Conservation (phyloP, 2,329 filamentous ascomycete genomes). For the Neophaeococcomyces mojaviensis region DNA sequence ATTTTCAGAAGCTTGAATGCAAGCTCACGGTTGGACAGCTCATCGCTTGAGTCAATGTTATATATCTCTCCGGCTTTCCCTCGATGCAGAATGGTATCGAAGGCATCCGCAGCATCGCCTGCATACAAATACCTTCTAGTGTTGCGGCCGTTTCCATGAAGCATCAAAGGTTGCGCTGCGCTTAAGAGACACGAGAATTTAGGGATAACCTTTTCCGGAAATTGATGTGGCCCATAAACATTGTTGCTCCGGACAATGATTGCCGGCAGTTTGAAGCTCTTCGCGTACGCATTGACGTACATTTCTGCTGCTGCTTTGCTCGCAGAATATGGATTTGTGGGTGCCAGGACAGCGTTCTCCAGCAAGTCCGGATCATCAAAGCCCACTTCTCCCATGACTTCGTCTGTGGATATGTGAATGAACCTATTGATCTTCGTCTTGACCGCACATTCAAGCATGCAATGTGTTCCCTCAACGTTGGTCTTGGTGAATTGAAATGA, state of each 20-base stretch:
- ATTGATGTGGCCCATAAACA: conserved; percentile 78
- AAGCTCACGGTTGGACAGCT: conserved; percentile 69
- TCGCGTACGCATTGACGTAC: no score
- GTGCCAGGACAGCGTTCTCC: no score
- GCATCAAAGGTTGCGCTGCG: conserved; percentile 57
- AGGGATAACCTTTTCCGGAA: conserved; percentile 80
- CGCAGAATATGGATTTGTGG: no score
- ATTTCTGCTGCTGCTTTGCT: no score
- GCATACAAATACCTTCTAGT: conserved; percentile 71
- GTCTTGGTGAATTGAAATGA: no score
- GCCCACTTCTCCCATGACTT: no score
- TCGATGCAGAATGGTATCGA: conserved; percentile 76
- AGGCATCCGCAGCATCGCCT: conserved; percentile 70
- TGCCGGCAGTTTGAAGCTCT: conserved; percentile 71
- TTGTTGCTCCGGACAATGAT: conserved; percentile 80
- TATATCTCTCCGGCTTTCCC: conserved; percentile 69
- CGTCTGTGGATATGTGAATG: no score
- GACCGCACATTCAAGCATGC: no score
- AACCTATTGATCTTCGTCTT: no score
- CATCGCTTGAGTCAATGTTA: conserved; percentile 72
- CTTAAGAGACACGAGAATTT: conserved; percentile 70
- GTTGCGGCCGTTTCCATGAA: conserved; percentile 70
- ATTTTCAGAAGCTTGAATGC: conserved; percentile 55
- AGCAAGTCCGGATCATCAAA: no score
- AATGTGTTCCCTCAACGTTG: no score